These are phyloP conservation scores for Aspergillus intermedius DNA, from an alignment of 2,329 filamentous ascomycete genomes.

Conservation along the genomic window DNA sequence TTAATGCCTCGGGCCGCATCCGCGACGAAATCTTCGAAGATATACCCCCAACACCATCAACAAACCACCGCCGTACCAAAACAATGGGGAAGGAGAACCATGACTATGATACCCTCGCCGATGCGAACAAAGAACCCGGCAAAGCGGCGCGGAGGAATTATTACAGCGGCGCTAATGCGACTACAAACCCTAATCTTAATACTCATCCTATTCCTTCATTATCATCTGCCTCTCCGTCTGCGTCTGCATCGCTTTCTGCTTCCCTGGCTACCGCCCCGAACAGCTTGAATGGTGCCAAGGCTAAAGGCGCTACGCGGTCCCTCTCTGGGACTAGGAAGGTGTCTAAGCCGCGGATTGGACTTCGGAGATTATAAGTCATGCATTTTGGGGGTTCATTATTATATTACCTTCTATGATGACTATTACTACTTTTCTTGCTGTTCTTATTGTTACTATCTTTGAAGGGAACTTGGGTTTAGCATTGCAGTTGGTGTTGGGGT, in stretches of 20 bases:
- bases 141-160: conserved; percentile 1
- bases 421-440: neutral
- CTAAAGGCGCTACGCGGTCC: conserved; percentile 12
- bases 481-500: neutral
- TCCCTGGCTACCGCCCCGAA: conserved; percentile 15
- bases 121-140: neutral
- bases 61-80: conserved; percentile 11
- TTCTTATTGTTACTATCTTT: neutral
- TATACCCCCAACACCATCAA: conserved; percentile 6
- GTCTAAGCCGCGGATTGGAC: conserved; percentile 28
- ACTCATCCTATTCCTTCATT: neutral
- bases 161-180: conserved; percentile 5
- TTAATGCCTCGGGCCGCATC: conserved; percentile 18
- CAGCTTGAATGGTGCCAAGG: neutral
- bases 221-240: neutral
- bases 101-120: neutral
- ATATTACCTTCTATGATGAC: neutral
- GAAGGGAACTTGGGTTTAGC: neutral
- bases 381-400: neutral
- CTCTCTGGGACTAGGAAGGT: neutral
- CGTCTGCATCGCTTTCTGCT: conserved; percentile 2
- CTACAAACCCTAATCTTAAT: too few relatives aligned
- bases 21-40: conserved; percentile 29
- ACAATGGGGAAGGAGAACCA: conserved; percentile 21
- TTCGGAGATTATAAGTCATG: conserved; percentile 26